These are phyloP conservation scores for Mangifera indica DNA, from an alignment of 345 rosid genomes.

Conservation along the genomic window DNA sequence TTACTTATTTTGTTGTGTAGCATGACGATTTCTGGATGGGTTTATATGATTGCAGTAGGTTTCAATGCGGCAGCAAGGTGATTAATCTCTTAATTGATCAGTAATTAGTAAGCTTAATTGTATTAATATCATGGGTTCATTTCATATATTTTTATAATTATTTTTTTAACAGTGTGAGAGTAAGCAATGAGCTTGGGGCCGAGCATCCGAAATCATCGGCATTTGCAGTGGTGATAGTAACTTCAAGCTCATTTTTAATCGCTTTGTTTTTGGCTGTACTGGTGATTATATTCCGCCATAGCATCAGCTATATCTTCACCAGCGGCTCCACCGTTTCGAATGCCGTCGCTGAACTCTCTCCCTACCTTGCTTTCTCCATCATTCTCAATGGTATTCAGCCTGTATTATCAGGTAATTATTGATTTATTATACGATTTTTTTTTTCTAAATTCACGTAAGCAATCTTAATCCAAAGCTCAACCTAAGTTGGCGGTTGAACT, in stretches of 20 bases:
- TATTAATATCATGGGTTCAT: not conserved
- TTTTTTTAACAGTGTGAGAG: conserved; percentile 43
- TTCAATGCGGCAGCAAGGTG: conserved; percentile 84
- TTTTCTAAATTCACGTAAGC: no score
- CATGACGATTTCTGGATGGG: conserved; percentile 58
- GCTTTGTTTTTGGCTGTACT: conserved; percentile 34
- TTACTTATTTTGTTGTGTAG: conserved; percentile 26
- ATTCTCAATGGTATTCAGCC: conserved; percentile 69
- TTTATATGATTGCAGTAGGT: conserved; percentile 63
- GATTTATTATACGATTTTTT: not conserved
- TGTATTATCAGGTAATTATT: conserved; percentile 52
- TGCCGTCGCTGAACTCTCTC: conserved; percentile 58
- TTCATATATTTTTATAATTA: no score
- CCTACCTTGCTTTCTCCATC: conserved; percentile 48
- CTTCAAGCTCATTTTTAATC: conserved; percentile 39
- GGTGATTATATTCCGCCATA: conserved; percentile 41
- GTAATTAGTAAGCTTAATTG: not conserved
- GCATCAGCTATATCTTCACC: conserved; percentile 54
- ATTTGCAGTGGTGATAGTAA: conserved; percentile 48
- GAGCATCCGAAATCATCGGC: conserved; percentile 58
- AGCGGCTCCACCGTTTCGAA: conserved; percentile 45
- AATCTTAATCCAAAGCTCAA: not conserved
- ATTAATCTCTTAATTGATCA: not conserved
- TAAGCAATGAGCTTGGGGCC: conserved; percentile 63
- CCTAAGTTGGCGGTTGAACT: not conserved